These are phyloP conservation scores for Nakaseomyces nivariensis DNA, from an alignment of 1,139 yeast genomes.

Conservation along the genomic window DNA sequence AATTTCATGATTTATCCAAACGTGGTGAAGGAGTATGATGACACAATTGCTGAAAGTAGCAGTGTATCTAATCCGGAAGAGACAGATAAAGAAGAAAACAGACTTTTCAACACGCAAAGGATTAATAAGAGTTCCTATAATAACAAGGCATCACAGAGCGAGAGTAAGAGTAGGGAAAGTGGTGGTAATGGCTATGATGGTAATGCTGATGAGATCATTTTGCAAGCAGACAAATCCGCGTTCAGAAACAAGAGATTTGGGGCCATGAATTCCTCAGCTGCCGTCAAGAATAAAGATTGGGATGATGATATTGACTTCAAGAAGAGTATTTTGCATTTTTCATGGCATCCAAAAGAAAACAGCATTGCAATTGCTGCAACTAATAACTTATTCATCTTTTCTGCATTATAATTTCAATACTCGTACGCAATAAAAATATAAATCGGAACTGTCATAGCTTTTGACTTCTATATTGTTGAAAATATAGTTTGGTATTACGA, in stretches of 20 bases:
- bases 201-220: slow-evolving; percentile 51
- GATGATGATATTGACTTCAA: slow-evolving; percentile 82
- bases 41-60: slow-evolving; percentile 11
- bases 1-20: slow-evolving; percentile 95
- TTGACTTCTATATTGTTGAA: too few species aligned
- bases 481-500: too few species aligned
- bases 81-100: slow-evolving; percentile 7
- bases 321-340: slow-evolving; percentile 86
- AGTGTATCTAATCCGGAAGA: slow-evolving; percentile 3
- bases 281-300: slow-evolving; percentile 46
- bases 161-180: slow-evolving; percentile 3
- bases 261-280: slow-evolving; percentile 25
- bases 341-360: slow-evolving; percentile 98
- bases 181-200: slow-evolving; percentile 7
- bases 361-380: slow-evolving; percentile 98
- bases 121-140: slow-evolving; percentile 6
- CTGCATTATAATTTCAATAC: slow-evolving; percentile 39
- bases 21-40: slow-evolving; percentile 35
- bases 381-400: slow-evolving; percentile 76
- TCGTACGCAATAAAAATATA: background rate
- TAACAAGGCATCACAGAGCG: slow-evolving; percentile 2
- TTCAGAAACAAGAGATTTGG: slow-evolving; percentile 44
- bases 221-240: slow-evolving; percentile 97
- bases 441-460: too few species aligned
- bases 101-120: slow-evolving; percentile 15